Percentiles rank a stretch among this genome's conserved stretches.
These are phyloP conservation scores for Coniella vitis DNA, from an alignment of 2,329 filamentous ascomycete species.

Conservation along the genomic window DNA sequence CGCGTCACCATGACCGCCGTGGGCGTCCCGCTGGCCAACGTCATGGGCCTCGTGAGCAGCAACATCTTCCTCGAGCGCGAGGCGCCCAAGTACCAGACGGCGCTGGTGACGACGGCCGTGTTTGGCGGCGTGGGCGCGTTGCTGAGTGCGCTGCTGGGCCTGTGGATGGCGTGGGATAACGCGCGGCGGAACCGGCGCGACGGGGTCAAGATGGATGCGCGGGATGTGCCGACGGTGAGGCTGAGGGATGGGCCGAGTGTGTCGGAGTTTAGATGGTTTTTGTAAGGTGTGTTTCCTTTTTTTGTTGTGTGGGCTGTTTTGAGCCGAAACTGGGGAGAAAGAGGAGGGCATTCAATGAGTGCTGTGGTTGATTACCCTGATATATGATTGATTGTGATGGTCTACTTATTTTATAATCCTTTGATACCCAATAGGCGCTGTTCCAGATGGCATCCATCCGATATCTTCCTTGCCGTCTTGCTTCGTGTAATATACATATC, in stretches of 20 bases:
- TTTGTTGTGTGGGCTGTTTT: not conserved
- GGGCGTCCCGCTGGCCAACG: constrained; percentile 66
- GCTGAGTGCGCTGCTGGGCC: constrained; percentile 48
- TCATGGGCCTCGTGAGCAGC: constrained; percentile 65
- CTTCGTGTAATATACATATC: too few relatives aligned
- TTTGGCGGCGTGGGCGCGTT: constrained; percentile 55
- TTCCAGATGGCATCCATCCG: not conserved
- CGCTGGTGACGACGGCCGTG: constrained; percentile 55
- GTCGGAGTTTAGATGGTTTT: constrained; percentile 52
- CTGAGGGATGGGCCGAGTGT: constrained; percentile 47
- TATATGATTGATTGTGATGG: not conserved
- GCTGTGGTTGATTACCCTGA: too few relatives aligned
- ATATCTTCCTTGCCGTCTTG: too few relatives aligned
- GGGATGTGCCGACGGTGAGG: constrained; percentile 49
- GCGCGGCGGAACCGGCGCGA: constrained; percentile 48
- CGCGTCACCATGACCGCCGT: constrained; percentile 64
- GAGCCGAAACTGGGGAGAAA: too few relatives aligned
- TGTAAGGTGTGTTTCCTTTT: constrained; percentile 22
- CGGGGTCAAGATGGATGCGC: constrained; percentile 48
- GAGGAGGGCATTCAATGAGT: too few relatives aligned
- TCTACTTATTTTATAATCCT: not conserved
- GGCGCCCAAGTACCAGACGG: constrained; percentile 57
- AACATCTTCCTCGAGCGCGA: constrained; percentile 62
- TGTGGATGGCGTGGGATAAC: constrained; percentile 62
- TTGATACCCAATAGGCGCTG: too few relatives aligned